Percentiles rank a stretch among this genome's conserved stretches.
These are phyloP conservation scores for Lactarius pseudohatsudake DNA, from an alignment of 768 basidiomycete genomes.

Conservation along the genomic window DNA sequence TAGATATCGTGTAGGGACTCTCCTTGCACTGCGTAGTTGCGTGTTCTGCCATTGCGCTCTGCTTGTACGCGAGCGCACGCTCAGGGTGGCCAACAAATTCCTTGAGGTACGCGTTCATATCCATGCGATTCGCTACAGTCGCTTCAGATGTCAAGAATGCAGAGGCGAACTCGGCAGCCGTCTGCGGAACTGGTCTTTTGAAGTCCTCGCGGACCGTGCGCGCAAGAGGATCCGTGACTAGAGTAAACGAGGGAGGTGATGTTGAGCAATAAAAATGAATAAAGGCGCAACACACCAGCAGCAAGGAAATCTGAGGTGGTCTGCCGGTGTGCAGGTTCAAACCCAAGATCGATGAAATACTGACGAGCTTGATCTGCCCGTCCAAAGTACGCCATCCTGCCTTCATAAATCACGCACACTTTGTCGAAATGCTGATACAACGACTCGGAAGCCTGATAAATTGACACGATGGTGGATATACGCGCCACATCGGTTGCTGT, in stretches of 20 bases:
- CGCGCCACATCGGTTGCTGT: conserved; percentile 70
- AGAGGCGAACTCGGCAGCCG: conserved; percentile 55
- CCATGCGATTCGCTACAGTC: conserved; percentile 44
- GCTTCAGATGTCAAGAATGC: conserved; percentile 39
- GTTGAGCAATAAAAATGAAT: background rate
- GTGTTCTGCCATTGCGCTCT: conserved; percentile 52
- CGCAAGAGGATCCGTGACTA: conserved; percentile 61
- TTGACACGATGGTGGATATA: background rate
- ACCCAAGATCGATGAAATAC: conserved; percentile 79
- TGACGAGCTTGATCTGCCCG: conserved; percentile 66
- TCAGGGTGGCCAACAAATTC: conserved; percentile 49
- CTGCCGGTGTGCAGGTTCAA: conserved; percentile 75
- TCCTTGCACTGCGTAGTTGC: conserved; percentile 43
- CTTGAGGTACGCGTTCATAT: conserved; percentile 46
- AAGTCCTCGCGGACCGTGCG: conserved; percentile 51
- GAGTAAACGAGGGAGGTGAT: conserved; percentile 29
- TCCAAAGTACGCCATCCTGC: conserved; percentile 81
- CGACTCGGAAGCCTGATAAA: conserved; percentile 68
- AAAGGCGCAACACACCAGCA: conserved; percentile 33
- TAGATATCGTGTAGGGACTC: conserved; percentile 40
- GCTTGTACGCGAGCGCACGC: conserved; percentile 43
- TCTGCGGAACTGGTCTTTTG: conserved; percentile 46
- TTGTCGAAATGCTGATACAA: conserved; percentile 84
- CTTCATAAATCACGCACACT: conserved; percentile 78
- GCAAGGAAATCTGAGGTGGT: conserved; percentile 81